Base-by-base conservation (phyloP, 768 basidiomycete genomes). In the Kwoniella europaea region DNA sequence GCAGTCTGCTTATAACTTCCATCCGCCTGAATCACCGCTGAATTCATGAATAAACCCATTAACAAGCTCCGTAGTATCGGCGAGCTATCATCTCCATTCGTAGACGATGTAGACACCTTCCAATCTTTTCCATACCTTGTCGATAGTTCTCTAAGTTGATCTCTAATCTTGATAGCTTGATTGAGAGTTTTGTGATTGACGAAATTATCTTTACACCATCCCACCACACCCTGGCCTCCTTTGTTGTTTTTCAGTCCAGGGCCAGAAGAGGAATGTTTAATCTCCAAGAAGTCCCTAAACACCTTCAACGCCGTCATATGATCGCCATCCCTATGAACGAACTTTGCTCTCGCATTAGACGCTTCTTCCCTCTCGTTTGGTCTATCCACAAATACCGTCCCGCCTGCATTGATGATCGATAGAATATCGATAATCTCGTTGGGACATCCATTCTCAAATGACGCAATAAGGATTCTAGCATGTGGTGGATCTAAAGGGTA, bases 401-500 rank as follows among this genome's bases (percentile, higher is more conserved):
- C 91, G 10, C 92, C 91, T 3, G 91, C 87, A 12, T 92, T 92
- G 50, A 95, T 86, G 29, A 98, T 83, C 10, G 94, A 90, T 71
- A 98, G 86, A 75, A 98, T 91, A 76, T 91, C 89, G 74, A 98
- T 86, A 50, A 96, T 86, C 82, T 96, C 93, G 18, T 85, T 79
- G 0, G 91, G 88, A 84, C 93, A 98, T 1, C 87, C 88, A 64
- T 90, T 85, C 20, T 88, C 87, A 77, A 88, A 87, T 0, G 96
- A 92, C 15, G 91, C 91, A 64, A 98, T 85, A 42, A 98, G 84
- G 53, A 91, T 88, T 41, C 93, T 89, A 0, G 94, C 89, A 65
- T 90, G 88, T 42, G 88, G 85, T 1, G 96, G 94, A 74, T 98
- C 94, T n/a, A 97, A 88, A 2, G 97, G 97, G 79, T 95, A 93